Evolutionary conservation across 2,329 filamentous ascomycete species (phyloP), one percentile per base, ranked within the genome.

Genomic region (Talaromyces amestolkiae): DNA sequence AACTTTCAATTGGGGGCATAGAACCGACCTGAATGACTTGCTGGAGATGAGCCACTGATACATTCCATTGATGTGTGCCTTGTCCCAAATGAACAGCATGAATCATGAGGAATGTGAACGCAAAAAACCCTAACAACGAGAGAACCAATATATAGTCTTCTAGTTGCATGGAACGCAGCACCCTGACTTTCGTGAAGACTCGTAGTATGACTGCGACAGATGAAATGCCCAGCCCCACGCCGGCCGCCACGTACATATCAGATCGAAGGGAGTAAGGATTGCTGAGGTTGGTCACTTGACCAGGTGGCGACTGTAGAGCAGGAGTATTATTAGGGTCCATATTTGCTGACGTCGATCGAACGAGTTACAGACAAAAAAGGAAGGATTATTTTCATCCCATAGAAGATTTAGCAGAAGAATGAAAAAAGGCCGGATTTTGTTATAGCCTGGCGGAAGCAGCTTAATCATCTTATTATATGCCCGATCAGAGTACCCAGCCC

Each of bases 11-110:
- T 19, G n/a, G 6, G 15, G 19, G 19, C 11, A 27, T 13, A 53
- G 24, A 15, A 45, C n/a, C 3, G 39, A 64, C 61, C 37, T 64
- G n/a, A 3, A 58, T 17, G 45, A 64, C 22, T 51, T 58, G 54
- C 19, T 47, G 35, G 31, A 33, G 17, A 47, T 58, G 51, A 43
- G 61, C 61, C 47, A 49, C 24, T 15, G 61, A 64, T 27, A 64
- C 61, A 22, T 64, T 64, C 61, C 61, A 64, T 39, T 58, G 51
- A 37, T 64, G 61, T 43, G 27, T 33, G 15, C 61, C 61, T 27
- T 64, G 61, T 35, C 61, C 61, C 35, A 64, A 17, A 10, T 47
- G 47, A 10, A 51, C 56, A 2, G 61, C 39, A 45, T 49, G 13
- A 13, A 64, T 64, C 61, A 64, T 64, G 5, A 64, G 31, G 11